Evolutionary conservation across 2,329 filamentous ascomycete species (phyloP).

Genomic region (Bipolaris cookei): DNA sequence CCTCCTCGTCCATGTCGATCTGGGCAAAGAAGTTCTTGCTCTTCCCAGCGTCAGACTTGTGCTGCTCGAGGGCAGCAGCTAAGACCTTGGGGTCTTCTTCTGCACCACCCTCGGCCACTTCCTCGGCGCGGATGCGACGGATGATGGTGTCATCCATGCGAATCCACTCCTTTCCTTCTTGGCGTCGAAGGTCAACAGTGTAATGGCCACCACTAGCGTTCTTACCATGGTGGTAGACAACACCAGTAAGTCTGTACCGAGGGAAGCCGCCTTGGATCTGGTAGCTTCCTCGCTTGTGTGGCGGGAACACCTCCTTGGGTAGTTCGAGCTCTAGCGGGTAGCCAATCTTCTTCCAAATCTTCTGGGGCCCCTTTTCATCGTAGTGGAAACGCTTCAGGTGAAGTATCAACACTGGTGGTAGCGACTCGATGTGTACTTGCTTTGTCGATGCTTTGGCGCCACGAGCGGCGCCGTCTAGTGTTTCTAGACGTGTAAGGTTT

Average conservation of each 20-base stretch:
- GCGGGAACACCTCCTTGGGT: constrained; percentile 85
- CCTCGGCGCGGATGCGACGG: constrained; percentile 80
- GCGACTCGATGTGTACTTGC: constrained; percentile 89
- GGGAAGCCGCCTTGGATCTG: constrained; percentile 72
- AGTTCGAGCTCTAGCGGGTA: constrained; percentile 96
- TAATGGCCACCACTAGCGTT: constrained; percentile 96
- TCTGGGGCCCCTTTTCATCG: constrained; percentile 86
- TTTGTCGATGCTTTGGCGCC: constrained; percentile 84
- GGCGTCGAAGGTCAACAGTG: constrained; percentile 93
- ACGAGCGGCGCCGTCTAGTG: constrained; percentile 78
- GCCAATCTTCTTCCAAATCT: constrained; percentile 98
- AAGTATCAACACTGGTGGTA: constrained; percentile 90
- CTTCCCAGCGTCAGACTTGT: constrained; percentile 63
- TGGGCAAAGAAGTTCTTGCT: constrained; percentile 77
- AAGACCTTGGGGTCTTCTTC: constrained; percentile 79
- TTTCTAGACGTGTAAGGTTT: constrained; percentile 81
- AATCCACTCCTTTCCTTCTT: constrained; percentile 96
- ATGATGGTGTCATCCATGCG: constrained; percentile 94
- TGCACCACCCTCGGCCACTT: constrained; percentile 83
- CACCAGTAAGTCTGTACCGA: constrained; percentile 83
- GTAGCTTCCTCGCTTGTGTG: constrained; percentile 71
- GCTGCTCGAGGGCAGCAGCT: constrained; percentile 68
- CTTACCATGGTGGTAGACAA: constrained; percentile 97
- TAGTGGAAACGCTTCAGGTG: constrained; percentile 98
- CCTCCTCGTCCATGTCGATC: constrained; percentile 64